Base-by-base conservation (phyloP, 768 basidiomycete genomes). In the Lactarius hatsudake region DNA sequence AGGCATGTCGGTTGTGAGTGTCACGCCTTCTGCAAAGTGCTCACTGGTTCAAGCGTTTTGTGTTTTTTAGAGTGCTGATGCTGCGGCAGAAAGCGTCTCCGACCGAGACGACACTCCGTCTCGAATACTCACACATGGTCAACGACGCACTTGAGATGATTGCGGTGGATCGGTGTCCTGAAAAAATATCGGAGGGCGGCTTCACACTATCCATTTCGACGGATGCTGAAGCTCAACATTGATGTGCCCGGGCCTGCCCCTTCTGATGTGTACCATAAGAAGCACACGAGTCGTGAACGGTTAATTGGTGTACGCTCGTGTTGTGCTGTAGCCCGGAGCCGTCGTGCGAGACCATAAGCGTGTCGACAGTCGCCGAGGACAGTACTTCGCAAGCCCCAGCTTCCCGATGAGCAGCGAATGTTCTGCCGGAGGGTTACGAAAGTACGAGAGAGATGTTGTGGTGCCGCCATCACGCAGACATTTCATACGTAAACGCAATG, bases 1-100 rank as follows among this genome's bases (percentile, higher is more conserved):
- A 70, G 70, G 45, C 62, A 28, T 69, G 68, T 56, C 62, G 65
- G 9, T 32, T 66, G 69, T 71, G 42, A 45, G 68, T 48, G 23
- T 36, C 4, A 12, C 2, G 48, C 67, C 51, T 20, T 23, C 2
- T 57, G 28, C 13, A 15, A 15, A 30, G 20, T 15, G 15, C 43
- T 23, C 36, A 13, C 53, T n/a, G 23, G 32, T 63, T 57, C 30
- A 55, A 26, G 28, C 54, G 3, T 42, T 34, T 7, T 63, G 15
- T 59, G 12, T n/a, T n/a, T 59, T n/a, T 43, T 59, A 71, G 70
- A 18, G 64, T 71, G 53, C 62, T 71, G n/a, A 28, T 59, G 59
- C 69, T 71, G 32, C 68, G 69, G 26, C 61, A 59, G 38, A 71
- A 57, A n/a, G 65, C 28, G 28, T 17, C 8, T 23, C 70, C 64